Evolutionary conservation across 1,284 basidiomycete species (phyloP).

Genomic region (Leccinum griseonigrum): DNA sequence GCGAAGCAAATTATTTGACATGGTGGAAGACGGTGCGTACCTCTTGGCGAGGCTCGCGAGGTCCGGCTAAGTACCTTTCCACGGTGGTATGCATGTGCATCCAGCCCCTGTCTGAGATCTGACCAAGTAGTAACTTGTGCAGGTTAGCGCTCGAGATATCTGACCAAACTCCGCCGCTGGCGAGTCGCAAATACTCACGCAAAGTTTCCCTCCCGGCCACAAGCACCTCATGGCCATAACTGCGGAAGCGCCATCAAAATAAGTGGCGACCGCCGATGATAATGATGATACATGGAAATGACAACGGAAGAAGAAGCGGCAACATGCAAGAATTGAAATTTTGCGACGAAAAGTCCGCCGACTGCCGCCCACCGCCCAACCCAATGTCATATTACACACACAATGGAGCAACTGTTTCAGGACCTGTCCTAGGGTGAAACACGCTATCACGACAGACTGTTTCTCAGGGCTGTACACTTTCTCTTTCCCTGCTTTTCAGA

Average conservation of each 20-base stretch:
- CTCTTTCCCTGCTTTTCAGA: not conserved
- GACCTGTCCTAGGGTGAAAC: constrained; percentile 11
- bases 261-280: not conserved
- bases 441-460: constrained; percentile 1
- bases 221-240: not conserved
- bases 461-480: constrained; percentile 4
- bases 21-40: not conserved
- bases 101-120: no score
- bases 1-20: not conserved
- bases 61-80: not conserved
- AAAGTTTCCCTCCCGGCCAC: not conserved
- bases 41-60: not conserved
- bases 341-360: constrained; percentile 1
- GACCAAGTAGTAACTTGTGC: no score
- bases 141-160: not conserved
- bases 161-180: not conserved
- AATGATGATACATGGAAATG: not conserved
- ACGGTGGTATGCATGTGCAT: not conserved
- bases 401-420: constrained; percentile 11
- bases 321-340: not conserved
- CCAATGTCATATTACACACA: not conserved
- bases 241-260: not conserved
- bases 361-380: not conserved
- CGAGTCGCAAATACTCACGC: not conserved
- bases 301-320: constrained; percentile 9